A percentile compares a stretch with the other conserved stretches of the same genome.
These are phyloP conservation scores for Arabidopsis lyrata DNA, from an alignment of 441 rosid species.

Conservation along the genomic window DNA sequence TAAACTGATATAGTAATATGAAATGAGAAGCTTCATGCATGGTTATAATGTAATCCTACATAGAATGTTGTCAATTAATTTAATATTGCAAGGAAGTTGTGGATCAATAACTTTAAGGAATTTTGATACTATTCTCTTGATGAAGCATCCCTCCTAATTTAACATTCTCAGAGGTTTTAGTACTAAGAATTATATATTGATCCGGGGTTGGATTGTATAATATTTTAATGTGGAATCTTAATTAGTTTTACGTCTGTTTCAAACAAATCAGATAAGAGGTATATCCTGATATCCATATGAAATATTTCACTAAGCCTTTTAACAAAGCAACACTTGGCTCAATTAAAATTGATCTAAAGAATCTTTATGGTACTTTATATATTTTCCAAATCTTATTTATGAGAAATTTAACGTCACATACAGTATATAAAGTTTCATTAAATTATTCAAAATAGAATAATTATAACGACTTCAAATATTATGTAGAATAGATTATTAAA, in stretches of 20 bases:
- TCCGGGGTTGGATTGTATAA: constrained; percentile 1
- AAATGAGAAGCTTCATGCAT: neutral
- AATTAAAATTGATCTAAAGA: constrained; percentile 20
- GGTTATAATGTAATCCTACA: neutral
- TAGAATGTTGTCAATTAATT: constrained; percentile 8
- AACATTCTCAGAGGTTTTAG: constrained; percentile 3
- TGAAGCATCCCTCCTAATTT: constrained; percentile 23
- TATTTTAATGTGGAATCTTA: constrained; percentile 38
- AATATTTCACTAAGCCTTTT: constrained; percentile 23
- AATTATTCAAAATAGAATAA: neutral
- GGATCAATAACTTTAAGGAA: constrained; percentile 27
- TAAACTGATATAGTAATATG: neutral
- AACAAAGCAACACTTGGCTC: constrained; percentile 37
- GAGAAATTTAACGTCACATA: neutral
- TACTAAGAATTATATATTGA: constrained; percentile 12
- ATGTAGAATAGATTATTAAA: neutral
- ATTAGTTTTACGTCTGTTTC: constrained; percentile 36
- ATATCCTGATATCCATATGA: constrained; percentile 40
- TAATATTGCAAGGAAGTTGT: constrained; percentile 12
- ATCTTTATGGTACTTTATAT: constrained; percentile 7
- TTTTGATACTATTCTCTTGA: constrained; percentile 17
- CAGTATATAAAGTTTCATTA: neutral
- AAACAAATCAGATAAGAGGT: constrained; percentile 29
- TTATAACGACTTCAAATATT: neutral
- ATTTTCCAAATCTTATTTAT: neutral